These are phyloP conservation scores for Patellifolia procumbens DNA, from an alignment of 179 eudicot species.

Conservation along the genomic window DNA sequence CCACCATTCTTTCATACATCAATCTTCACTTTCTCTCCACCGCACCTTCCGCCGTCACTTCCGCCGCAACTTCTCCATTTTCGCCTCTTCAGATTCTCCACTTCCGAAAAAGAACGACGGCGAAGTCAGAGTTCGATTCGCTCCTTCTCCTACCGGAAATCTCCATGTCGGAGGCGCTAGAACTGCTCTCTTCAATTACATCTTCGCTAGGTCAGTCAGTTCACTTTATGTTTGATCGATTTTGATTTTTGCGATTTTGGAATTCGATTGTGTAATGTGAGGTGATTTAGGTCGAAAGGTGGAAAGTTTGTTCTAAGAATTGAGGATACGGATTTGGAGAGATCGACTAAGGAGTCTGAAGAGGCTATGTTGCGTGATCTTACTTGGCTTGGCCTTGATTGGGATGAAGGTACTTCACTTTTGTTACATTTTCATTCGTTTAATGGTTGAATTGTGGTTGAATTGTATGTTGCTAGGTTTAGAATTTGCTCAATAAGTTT, in stretches of 20 bases:
- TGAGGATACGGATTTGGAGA: constrained; percentile 92
- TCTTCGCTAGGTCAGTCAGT: constrained; percentile 65
- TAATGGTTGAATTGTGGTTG: neutral
- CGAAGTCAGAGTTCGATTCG: constrained; percentile 80
- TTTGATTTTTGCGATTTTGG: neutral
- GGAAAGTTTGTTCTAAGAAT: constrained; percentile 88
- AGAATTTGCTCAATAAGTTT: neutral
- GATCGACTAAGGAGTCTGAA: constrained; percentile 91
- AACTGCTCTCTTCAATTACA: constrained; percentile 90
- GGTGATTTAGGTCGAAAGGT: constrained; percentile 64
- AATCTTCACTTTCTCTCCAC: constrained; percentile 28
- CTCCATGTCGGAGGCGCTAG: constrained; percentile 97
- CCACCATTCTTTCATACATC: constrained; percentile 38
- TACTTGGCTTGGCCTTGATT: constrained; percentile 90
- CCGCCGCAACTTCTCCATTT: constrained; percentile 43
- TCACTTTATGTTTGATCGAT: neutral
- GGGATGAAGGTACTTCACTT: constrained; percentile 82
- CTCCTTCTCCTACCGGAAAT: constrained; percentile 96
- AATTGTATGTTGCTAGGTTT: neutral
- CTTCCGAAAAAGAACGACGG: constrained; percentile 23
- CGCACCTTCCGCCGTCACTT: constrained; percentile 29
- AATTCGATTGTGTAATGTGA: neutral
- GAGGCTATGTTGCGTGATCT: constrained; percentile 85
- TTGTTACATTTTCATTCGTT: neutral
- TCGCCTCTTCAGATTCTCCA: constrained; percentile 41